phyloP scores from a whole-genome alignment of 2,329 filamentous ascomycete genomes.

The Aspergillus chevalieri region DNA sequence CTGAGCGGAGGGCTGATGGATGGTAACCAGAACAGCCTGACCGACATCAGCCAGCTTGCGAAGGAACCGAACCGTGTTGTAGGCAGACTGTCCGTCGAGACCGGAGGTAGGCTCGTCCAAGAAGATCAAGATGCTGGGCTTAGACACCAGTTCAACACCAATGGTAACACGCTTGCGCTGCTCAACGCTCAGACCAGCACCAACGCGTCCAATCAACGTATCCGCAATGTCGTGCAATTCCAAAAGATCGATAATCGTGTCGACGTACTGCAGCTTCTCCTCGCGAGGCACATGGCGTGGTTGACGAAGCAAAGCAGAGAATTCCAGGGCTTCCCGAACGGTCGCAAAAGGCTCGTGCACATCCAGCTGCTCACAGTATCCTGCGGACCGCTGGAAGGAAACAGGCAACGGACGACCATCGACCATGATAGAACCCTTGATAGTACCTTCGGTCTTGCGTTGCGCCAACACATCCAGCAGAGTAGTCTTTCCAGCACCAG shows the following conservation, averaged over 20 bases:
- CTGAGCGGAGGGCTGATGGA: slow-evolving; percentile 62
- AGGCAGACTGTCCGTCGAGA: slow-evolving; percentile 62
- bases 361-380: slow-evolving; percentile 65
- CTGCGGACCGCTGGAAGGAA: slow-evolving; percentile 61
- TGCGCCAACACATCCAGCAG: slow-evolving; percentile 69
- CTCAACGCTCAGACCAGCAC: slow-evolving; percentile 52
- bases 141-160: slow-evolving; percentile 64
- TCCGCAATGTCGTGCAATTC: slow-evolving; percentile 60
- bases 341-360: slow-evolving; percentile 62
- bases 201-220: slow-evolving; percentile 49
- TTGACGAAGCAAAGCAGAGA: slow-evolving; percentile 59
- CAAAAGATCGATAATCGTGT: slow-evolving; percentile 58
- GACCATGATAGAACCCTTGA: slow-evolving; percentile 59
- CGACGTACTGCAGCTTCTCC: slow-evolving; percentile 60
- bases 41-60: slow-evolving; percentile 59
- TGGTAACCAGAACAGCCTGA: slow-evolving; percentile 64
- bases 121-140: slow-evolving; percentile 62
- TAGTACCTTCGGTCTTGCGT: slow-evolving; percentile 58
- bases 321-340: slow-evolving; percentile 60
- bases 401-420: slow-evolving; percentile 55
- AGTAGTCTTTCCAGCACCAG: slow-evolving; percentile 69
- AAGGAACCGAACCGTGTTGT: slow-evolving; percentile 60
- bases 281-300: slow-evolving; percentile 44
- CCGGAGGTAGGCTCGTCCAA: slow-evolving; percentile 66
- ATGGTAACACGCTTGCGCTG: slow-evolving; percentile 65